These are phyloP conservation scores for Arthrobotrys iridis DNA, from an alignment of 2,329 filamentous ascomycete genomes.

Conservation along the genomic window DNA sequence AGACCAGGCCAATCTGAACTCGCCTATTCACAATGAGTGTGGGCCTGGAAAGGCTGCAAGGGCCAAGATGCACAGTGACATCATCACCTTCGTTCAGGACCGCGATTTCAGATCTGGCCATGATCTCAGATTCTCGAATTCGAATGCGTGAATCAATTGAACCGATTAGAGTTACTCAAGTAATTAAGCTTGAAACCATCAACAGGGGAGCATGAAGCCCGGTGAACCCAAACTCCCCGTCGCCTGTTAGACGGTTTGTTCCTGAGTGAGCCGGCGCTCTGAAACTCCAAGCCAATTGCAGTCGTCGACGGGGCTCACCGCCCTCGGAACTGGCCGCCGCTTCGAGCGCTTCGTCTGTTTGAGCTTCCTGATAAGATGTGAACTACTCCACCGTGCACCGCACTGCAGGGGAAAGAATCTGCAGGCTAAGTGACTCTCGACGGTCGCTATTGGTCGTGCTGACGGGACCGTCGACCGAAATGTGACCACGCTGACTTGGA, in stretches of 20 bases:
- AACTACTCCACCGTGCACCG: constrained; percentile 31
- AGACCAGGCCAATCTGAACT: neutral
- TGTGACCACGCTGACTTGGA: constrained; percentile 18
- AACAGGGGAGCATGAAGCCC: neutral
- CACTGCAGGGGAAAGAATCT: constrained; percentile 35
- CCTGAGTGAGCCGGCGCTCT: constrained; percentile 8
- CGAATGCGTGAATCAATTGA: neutral
- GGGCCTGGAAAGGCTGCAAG: constrained; percentile 24
- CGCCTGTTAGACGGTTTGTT: constrained; percentile 14
- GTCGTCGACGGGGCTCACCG: constrained; percentile 5
- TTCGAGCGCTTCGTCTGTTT: constrained; percentile 19
- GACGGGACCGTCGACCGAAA: neutral
- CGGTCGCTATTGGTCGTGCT: constrained; percentile 31
- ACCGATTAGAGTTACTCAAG: too few relatives aligned
- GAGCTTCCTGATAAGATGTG: constrained; percentile 51
- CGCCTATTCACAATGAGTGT: constrained; percentile 13
- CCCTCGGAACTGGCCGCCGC: constrained; percentile 43
- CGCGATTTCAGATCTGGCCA: neutral
- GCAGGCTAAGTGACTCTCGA: constrained; percentile 9
- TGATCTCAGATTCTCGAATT: neutral
- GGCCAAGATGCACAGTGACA: constrained; percentile 48
- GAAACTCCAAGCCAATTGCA: constrained; percentile 13
- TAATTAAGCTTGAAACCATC: neutral
- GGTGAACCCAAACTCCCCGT: constrained; percentile 36
- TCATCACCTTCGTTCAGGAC: constrained; percentile 21